phyloP scores from a whole-genome alignment of 352 stramenopile species.

The Synura sp. region DNA sequence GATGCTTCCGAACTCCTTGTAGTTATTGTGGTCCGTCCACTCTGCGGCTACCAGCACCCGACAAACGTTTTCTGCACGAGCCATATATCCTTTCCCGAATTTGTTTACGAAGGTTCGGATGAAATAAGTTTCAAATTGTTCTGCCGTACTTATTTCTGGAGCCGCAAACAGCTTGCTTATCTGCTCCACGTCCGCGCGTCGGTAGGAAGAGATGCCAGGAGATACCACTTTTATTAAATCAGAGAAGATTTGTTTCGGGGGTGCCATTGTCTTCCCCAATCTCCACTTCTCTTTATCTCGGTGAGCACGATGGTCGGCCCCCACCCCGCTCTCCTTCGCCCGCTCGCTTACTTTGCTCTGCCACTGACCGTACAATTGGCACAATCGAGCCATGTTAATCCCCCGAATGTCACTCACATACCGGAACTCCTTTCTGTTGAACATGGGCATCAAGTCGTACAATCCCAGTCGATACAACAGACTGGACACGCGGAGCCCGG shows the following conservation, averaged over 20 bases:
- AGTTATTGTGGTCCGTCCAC: too few species aligned
- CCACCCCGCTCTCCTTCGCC: too few species aligned
- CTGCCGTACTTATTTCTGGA: neutral
- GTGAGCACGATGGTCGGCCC: too few species aligned
- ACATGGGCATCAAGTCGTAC: neutral
- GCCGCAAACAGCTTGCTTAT: neutral
- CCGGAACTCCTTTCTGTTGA: neutral
- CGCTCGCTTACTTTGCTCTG: too few species aligned
- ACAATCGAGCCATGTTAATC: neutral
- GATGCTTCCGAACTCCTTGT: too few species aligned
- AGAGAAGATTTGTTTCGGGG: too few species aligned
- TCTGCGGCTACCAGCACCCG: neutral
- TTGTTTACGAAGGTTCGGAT: neutral
- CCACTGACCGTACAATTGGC: slow-evolving; percentile 3
- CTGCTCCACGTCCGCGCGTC: too few species aligned
- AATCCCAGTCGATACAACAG: slow-evolving; percentile 19
- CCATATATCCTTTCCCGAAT: neutral
- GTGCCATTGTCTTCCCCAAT: too few species aligned
- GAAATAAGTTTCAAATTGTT: neutral
- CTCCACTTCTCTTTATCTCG: too few species aligned
- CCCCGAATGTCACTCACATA: neutral
- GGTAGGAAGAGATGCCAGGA: too few species aligned
- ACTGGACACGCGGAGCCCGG: neutral
- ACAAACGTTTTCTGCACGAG: neutral
- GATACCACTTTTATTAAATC: too few species aligned